Conservation (phyloP, 2,329 filamentous ascomycete species). For the Colletotrichum paranaense region DNA sequence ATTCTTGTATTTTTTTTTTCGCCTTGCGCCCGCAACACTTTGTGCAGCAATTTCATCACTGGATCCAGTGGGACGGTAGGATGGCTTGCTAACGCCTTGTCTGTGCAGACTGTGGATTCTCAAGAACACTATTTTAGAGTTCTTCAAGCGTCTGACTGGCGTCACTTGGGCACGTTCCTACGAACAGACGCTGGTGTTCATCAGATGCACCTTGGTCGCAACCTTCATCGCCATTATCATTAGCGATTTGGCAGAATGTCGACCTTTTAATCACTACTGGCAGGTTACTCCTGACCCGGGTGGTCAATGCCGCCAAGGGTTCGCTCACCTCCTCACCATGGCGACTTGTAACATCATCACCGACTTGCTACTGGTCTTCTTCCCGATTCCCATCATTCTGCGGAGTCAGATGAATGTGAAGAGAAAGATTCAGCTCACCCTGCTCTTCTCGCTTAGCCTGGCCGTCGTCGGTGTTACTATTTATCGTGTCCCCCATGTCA, state of each 20-base stretch:
- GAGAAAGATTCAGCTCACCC: slow-evolving; percentile 81
- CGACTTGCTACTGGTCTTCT: slow-evolving; percentile 86
- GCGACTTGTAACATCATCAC: slow-evolving; percentile 90
- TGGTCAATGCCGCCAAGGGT: slow-evolving; percentile 85
- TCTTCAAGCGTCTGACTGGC: slow-evolving; percentile 86
- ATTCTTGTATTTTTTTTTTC: neutral
- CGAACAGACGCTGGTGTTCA: slow-evolving; percentile 74
- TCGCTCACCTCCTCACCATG: slow-evolving; percentile 89
- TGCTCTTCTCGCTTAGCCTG: slow-evolving; percentile 87
- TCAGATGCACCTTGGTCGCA: slow-evolving; percentile 79
- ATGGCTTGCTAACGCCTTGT: slow-evolving; percentile 41
- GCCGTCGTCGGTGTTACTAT: slow-evolving; percentile 82
- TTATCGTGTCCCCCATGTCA: slow-evolving; percentile 84
- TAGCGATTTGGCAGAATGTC: slow-evolving; percentile 86
- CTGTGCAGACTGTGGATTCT: slow-evolving; percentile 85
- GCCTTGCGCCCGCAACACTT: neutral
- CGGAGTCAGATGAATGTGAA: slow-evolving; percentile 80
- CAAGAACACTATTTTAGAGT: slow-evolving; percentile 91
- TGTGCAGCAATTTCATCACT: neutral
- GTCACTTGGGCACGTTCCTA: slow-evolving; percentile 85
- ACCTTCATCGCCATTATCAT: slow-evolving; percentile 87
- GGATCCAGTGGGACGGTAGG: slow-evolving; percentile 1
- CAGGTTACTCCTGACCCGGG: slow-evolving; percentile 89
- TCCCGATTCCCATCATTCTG: slow-evolving; percentile 90
- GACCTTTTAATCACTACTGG: slow-evolving; percentile 79